Evolutionary conservation across 2,329 filamentous ascomycete species (phyloP).

Genomic region (Cytospora piceicola): DNA sequence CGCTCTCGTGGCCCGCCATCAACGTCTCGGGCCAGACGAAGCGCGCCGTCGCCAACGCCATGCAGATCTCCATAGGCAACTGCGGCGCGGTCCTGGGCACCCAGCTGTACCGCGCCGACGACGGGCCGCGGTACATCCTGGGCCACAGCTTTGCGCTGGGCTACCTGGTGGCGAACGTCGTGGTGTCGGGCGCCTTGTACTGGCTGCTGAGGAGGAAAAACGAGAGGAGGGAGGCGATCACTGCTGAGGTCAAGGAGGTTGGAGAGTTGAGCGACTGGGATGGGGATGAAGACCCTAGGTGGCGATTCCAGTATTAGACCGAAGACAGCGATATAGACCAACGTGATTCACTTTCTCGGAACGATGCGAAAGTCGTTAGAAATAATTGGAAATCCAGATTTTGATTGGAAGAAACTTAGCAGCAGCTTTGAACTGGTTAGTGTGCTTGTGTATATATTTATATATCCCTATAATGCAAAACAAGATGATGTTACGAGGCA

Average conservation of each 20-base stretch:
- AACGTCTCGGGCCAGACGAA: constrained; percentile 75
- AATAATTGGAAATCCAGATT: background rate
- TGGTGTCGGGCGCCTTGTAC: constrained; percentile 58
- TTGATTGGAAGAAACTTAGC: background rate
- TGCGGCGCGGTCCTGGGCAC: constrained; percentile 70
- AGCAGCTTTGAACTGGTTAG: background rate
- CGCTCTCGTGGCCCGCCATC: constrained; percentile 71
- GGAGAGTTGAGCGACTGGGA: constrained; percentile 57
- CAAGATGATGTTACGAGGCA: background rate
- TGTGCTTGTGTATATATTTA: constrained; percentile 16
- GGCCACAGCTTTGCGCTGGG: constrained; percentile 70
- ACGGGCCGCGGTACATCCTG: constrained; percentile 65
- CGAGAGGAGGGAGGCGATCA: constrained; percentile 48
- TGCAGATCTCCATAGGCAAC: constrained; percentile 75
- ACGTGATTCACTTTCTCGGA: no score
- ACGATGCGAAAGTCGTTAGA: background rate
- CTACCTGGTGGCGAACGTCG: constrained; percentile 63
- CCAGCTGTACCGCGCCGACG: constrained; percentile 66
- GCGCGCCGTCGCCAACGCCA: constrained; percentile 67
- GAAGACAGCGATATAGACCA: background rate
- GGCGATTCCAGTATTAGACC: constrained; percentile 64
- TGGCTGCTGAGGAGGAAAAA: constrained; percentile 63
- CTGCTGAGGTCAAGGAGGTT: constrained; percentile 51
- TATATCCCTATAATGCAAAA: constrained; percentile 1
- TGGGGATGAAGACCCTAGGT: constrained; percentile 66